Percentiles rank a stretch among this genome's conserved stretches.
phyloP scores from a whole-genome alignment of 768 basidiomycete species.

The Tulasnella sp. region DNA sequence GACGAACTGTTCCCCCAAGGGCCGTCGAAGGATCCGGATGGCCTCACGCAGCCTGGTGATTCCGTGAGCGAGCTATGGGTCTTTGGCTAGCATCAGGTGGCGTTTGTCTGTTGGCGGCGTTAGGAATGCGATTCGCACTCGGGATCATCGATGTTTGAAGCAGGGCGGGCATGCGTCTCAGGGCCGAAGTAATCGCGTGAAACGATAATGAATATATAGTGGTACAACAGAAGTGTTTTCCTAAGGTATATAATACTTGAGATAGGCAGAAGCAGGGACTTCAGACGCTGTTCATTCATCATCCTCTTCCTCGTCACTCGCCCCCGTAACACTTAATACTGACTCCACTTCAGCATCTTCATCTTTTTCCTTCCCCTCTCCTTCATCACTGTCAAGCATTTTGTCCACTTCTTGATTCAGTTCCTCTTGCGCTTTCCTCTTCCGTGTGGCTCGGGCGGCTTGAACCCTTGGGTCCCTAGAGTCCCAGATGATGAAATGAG shows the following conservation, averaged over 20 bases:
- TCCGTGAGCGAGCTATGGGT: slow-evolving; percentile 23
- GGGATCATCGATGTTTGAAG: not conserved
- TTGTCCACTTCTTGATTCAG: slow-evolving; percentile 26
- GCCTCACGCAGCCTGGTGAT: not conserved
- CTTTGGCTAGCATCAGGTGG: not conserved
- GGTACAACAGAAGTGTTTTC: not conserved
- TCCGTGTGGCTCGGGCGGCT: slow-evolving; percentile 4
- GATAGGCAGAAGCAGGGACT: not conserved
- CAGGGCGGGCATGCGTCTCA: not conserved
- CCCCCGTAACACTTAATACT: not conserved
- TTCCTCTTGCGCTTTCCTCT: slow-evolving; percentile 18
- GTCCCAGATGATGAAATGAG: not conserved
- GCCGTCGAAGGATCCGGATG: not conserved
- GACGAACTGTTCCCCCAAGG: slow-evolving; percentile 17
- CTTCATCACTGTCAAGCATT: slow-evolving; percentile 19
- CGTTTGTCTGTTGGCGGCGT: not conserved
- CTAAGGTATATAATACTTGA: not conserved
- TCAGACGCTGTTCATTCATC: not conserved
- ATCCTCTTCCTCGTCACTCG: slow-evolving; percentile 8
- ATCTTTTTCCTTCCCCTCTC: slow-evolving; percentile 8
- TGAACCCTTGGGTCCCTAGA: slow-evolving; percentile 17
- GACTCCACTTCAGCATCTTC: slow-evolving; percentile 24
- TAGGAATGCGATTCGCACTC: no score
- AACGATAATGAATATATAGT: not conserved
- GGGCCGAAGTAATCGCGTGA: not conserved